Evolutionary conservation across 345 rosid genomes (phyloP).

Genomic region (Acer campestre): DNA sequence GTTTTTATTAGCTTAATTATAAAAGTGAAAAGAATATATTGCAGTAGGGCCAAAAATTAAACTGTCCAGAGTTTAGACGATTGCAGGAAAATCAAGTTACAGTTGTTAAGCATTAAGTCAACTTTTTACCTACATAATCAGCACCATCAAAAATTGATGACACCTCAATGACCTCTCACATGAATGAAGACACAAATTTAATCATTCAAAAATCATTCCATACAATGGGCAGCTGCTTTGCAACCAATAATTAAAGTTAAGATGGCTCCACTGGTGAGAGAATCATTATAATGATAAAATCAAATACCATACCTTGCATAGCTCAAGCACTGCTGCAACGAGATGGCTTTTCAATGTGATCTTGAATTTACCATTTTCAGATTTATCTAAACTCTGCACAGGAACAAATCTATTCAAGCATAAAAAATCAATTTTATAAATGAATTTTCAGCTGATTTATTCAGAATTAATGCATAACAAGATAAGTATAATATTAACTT

Average conservation of each 20-base stretch:
- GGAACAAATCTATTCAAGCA: slow-evolving; percentile 20
- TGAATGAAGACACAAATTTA: not conserved
- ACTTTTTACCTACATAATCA: no score
- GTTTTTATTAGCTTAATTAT: no score
- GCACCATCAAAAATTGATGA: not conserved
- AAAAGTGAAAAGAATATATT: no score
- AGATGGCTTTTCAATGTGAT: slow-evolving; percentile 65
- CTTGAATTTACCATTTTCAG: slow-evolving; percentile 64
- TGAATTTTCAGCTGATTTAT: not conserved
- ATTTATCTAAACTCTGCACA: slow-evolving; percentile 72
- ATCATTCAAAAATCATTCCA: not conserved
- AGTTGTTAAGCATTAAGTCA: no score
- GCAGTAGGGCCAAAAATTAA: no score
- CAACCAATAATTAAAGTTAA: slow-evolving; percentile 5
- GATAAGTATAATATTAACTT: not conserved
- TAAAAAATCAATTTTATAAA: not conserved
- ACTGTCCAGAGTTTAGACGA: no score
- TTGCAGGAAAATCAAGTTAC: no score
- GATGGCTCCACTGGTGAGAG: not conserved
- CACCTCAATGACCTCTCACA: slow-evolving; percentile 10
- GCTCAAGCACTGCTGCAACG: slow-evolving; percentile 74
- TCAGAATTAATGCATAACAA: not conserved
- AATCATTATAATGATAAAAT: slow-evolving; percentile 7
- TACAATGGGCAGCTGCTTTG: not conserved
- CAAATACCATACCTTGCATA: slow-evolving; percentile 68